Percentiles rank a stretch among this genome's conserved stretches.
Conservation (phyloP, 2,329 filamentous ascomycete genomes). For the Paracamarosporium sp. region DNA sequence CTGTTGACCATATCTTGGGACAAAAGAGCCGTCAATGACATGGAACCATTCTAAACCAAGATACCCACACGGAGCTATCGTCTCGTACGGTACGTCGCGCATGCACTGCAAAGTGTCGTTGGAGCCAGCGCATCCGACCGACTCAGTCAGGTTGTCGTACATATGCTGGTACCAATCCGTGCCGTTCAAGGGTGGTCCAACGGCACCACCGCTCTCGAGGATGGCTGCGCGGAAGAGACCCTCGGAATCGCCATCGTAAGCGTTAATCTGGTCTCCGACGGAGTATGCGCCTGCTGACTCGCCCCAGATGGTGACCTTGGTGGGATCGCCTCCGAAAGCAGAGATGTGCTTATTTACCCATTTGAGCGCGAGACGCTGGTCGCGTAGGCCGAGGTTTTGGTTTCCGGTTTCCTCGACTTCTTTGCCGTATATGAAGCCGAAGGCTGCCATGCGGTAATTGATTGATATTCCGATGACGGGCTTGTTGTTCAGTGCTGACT, state of each 20-base stretch:
- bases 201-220: conserved; percentile 42
- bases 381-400: conserved; percentile 63
- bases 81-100: conserved; percentile 32
- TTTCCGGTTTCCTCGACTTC: conserved; percentile 44
- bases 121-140: conserved; percentile 30
- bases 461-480: conserved; percentile 47
- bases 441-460: conserved; percentile 58
- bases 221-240: conserved; percentile 54
- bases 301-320: conserved; percentile 66
- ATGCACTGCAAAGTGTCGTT: conserved; percentile 34
- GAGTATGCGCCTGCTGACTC: conserved; percentile 67
- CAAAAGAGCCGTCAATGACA: conserved; percentile 34
- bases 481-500: conserved; percentile 37
- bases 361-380: conserved; percentile 64
- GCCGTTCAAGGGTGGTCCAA: conserved; percentile 37
- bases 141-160: conserved; percentile 36
- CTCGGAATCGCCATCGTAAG: conserved; percentile 44
- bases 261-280: conserved; percentile 51
- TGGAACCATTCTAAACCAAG: conserved; percentile 40
- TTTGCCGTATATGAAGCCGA: conserved; percentile 56
- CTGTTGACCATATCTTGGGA: conserved; percentile 42
- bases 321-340: conserved; percentile 59
- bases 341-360: conserved; percentile 69
- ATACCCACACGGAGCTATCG: conserved; percentile 33
- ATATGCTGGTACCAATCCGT: conserved; percentile 41